Evolutionary conservation across 176 grass and related monocot genomes (phyloP).

Genomic region (Puccinellia tenuiflora): DNA sequence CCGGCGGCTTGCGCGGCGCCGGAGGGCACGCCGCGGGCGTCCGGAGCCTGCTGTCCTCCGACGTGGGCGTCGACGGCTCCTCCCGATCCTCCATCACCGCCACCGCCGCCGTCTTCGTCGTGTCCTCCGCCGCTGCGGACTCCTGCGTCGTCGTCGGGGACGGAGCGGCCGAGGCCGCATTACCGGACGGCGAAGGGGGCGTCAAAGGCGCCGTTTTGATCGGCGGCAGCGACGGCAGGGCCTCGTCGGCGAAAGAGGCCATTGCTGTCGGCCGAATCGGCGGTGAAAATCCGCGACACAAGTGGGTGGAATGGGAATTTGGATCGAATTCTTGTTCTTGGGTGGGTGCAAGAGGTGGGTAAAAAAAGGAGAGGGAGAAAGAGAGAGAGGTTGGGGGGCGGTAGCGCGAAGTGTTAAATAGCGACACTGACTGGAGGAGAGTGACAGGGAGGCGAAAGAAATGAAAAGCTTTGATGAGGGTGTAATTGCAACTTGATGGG

Average conservation of each 20-base stretch:
- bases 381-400: constrained; percentile 16
- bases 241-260: constrained; percentile 19
- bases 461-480: neutral
- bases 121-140: neutral
- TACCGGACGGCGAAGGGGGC: neutral
- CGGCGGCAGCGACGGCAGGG: constrained; percentile 23
- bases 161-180: neutral
- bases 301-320: neutral
- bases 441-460: neutral
- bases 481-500: constrained; percentile 15
- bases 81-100: neutral
- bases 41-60: constrained; percentile 44
- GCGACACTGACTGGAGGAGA: neutral
- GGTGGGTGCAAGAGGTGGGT: neutral
- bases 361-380: neutral
- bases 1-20: constrained; percentile 48
- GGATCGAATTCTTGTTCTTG: constrained; percentile 26
- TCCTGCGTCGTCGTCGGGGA: neutral
- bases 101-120: neutral
- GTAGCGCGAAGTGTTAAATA: constrained; percentile 55
- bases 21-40: constrained; percentile 39
- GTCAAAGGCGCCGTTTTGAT: constrained; percentile 39
- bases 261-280: constrained; percentile 28
- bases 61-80: constrained; percentile 58
- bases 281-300: neutral